Percentiles rank a stretch among this genome's conserved stretches.
Evolutionary conservation across 1,284 basidiomycete genomes (phyloP).

Genomic region (Ganoderma multipileum): DNA sequence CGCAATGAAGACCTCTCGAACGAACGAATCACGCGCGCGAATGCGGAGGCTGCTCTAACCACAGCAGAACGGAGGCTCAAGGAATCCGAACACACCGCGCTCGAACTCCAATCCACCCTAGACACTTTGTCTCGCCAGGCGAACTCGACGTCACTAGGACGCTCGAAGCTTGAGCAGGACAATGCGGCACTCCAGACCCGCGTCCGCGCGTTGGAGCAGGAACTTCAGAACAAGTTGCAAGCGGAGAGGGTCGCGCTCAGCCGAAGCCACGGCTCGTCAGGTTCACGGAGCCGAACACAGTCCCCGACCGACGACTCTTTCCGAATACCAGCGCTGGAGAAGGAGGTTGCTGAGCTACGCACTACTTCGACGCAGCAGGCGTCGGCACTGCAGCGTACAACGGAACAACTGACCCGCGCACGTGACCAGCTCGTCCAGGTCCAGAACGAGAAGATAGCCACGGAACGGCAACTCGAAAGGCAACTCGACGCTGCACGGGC

Average conservation of each 20-base stretch:
- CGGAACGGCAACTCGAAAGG: slow-evolving; percentile 52
- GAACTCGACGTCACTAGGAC: slow-evolving; percentile 50
- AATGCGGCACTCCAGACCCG: slow-evolving; percentile 56
- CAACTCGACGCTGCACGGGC: slow-evolving; percentile 52
- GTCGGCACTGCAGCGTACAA: slow-evolving; percentile 46
- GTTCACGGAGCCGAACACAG: slow-evolving; percentile 44
- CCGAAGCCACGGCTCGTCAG: slow-evolving; percentile 42
- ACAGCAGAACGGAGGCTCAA: slow-evolving; percentile 58
- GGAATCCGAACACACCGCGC: slow-evolving; percentile 53
- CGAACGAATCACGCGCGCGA: slow-evolving; percentile 61
- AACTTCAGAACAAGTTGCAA: slow-evolving; percentile 30
- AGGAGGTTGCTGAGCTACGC: slow-evolving; percentile 57
- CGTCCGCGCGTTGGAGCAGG: slow-evolving; percentile 30
- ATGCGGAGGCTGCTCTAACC: slow-evolving; percentile 56
- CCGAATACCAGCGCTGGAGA: slow-evolving; percentile 56
- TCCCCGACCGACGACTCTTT: slow-evolving; percentile 55
- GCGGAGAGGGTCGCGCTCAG: slow-evolving; percentile 35
- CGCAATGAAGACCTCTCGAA: slow-evolving; percentile 60
- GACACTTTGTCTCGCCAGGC: slow-evolving; percentile 63
- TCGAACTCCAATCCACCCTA: slow-evolving; percentile 65
- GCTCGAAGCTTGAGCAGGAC: slow-evolving; percentile 59
- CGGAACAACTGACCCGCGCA: slow-evolving; percentile 54
- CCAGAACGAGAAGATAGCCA: slow-evolving; percentile 66
- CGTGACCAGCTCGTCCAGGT: slow-evolving; percentile 56
- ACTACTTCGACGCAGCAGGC: slow-evolving; percentile 51